Evolutionary conservation across 306 rosid species (phyloP), one percentile per base, ranked within the genome.

Genomic region (Citrullus colocynthis): DNA sequence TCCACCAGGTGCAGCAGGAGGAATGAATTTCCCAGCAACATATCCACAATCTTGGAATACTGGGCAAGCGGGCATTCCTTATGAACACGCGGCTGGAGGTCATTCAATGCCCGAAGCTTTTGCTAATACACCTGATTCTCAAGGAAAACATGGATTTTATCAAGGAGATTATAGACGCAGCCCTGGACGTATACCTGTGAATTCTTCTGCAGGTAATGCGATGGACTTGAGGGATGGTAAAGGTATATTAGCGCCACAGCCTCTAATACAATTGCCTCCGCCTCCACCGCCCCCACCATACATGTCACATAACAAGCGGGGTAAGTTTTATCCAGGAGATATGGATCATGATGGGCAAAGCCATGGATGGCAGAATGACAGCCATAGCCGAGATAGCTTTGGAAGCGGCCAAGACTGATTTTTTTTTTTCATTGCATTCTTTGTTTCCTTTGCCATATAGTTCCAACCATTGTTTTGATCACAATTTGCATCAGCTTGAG

Each of bases 1-100:
- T 70, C 93, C 97, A 34, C 97, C 87, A 54, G 96, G 88, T 77
- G 85, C 78, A 14, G 80, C 78, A 21, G 81, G 84, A 65, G 90
- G 86, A 51, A 85, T 89, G 81, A 87, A 87, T 59, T 90, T 87
- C 80, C 74, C 87, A 2, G 85, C 85, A 65, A 82, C 82, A 72
- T 90, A 88, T 84, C 86, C 88, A n/a, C 96, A 89, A 60, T 82
- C 93, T 45, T 92, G 97, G 97, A 86, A 89, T 83, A 82, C 88
- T n/a, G 91, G 90, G 75, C 86, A 88, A 45, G 82, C 79, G 4
- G 83, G 91, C 61, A 78, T 60, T 37, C 93, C 93, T 55, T 92
- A 86, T 45, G 98, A 94, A 34, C 78, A 75, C 69, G 60, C 77
- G 30, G 77, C 74, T 16, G 85, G 86, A 28, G 79, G 80, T 71